A percentile compares a stretch with the other conserved stretches of the same genome.
These are phyloP conservation scores for Aspergillus sergii DNA, from an alignment of 2,329 filamentous ascomycete genomes.

Conservation along the genomic window DNA sequence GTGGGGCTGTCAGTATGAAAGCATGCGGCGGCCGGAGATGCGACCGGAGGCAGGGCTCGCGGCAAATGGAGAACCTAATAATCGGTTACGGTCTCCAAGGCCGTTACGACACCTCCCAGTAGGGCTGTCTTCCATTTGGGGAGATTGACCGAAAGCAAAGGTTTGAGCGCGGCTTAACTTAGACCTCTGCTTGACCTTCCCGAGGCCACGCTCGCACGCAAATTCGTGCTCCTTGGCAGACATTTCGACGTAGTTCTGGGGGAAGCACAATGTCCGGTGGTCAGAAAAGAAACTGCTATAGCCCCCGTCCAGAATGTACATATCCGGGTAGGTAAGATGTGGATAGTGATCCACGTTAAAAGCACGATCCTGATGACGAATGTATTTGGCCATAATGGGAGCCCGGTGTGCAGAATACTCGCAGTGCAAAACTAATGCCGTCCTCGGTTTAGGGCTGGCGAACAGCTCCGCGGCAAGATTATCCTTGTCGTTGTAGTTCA, in stretches of 20 bases:
- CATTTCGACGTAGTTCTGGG: constrained; percentile 97
- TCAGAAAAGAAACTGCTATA: constrained; percentile 90
- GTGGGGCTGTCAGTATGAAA: constrained; percentile 39
- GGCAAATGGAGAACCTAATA: constrained; percentile 40
- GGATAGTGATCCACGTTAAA: constrained; percentile 87
- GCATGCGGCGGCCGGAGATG: constrained; percentile 46
- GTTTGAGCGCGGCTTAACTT: constrained; percentile 88
- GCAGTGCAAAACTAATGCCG: constrained; percentile 91
- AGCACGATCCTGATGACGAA: constrained; percentile 84
- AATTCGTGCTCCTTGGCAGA: constrained; percentile 85
- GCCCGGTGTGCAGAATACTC: constrained; percentile 97
- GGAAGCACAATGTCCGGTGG: constrained; percentile 79
- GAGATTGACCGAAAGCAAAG: constrained; percentile 83
- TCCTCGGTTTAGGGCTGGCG: constrained; percentile 67
- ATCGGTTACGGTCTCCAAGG: constrained; percentile 31
- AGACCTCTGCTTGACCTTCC: constrained; percentile 84
- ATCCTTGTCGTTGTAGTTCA: constrained; percentile 98
- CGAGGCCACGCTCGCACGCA: constrained; percentile 92
- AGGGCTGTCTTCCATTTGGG: constrained; percentile 64
- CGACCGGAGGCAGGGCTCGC: constrained; percentile 38
- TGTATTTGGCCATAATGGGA: constrained; percentile 91
- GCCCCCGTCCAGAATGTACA: constrained; percentile 95
- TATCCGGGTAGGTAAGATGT: constrained; percentile 87
- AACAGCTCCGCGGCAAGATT: constrained; percentile 79
- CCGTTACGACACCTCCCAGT: constrained; percentile 52